These are phyloP conservation scores for Rubus idaeus DNA, from an alignment of 306 rosid genomes.

Conservation along the genomic window DNA sequence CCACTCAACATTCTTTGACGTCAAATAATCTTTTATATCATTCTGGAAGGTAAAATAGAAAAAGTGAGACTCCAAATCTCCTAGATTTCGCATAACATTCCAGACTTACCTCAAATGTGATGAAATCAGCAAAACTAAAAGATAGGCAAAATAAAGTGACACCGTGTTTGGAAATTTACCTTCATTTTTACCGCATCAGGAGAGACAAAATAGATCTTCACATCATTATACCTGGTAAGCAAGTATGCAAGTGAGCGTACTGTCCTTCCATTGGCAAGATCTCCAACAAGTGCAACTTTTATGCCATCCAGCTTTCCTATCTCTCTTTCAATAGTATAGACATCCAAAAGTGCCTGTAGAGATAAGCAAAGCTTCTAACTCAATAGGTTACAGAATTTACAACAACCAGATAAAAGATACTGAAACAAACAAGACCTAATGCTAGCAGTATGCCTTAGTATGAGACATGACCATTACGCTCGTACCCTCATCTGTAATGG, in stretches of 20 bases:
- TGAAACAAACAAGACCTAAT: not conserved
- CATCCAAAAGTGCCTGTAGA: constrained; percentile 79
- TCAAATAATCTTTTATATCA: constrained; percentile 78
- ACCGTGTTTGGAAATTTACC: constrained; percentile 35
- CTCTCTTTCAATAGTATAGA: constrained; percentile 80
- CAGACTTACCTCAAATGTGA: not conserved
- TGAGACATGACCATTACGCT: constrained; percentile 1
- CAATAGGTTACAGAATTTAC: not conserved
- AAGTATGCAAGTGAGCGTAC: constrained; percentile 89
- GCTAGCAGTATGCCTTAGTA: constrained; percentile 5
- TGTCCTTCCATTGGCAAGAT: constrained; percentile 90
- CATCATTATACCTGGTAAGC: constrained; percentile 73
- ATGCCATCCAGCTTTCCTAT: constrained; percentile 81
- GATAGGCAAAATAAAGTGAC: not conserved
- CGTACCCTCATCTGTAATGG: not conserved
- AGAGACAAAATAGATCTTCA: constrained; percentile 74
- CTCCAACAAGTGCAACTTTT: constrained; percentile 85
- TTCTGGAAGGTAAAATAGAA: constrained; percentile 43
- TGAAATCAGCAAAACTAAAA: not conserved
- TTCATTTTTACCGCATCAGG: constrained; percentile 89
- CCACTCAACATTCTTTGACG: constrained; percentile 66
- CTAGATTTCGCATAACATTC: not conserved
- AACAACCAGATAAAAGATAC: not conserved
- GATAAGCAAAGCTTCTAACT: not conserved
- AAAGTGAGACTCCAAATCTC: not conserved